Evolutionary conservation across 2,329 filamentous ascomycete genomes (phyloP), one percentile per base, ranked within the genome.

Genomic region (Ophiostoma himal-ulmi): DNA sequence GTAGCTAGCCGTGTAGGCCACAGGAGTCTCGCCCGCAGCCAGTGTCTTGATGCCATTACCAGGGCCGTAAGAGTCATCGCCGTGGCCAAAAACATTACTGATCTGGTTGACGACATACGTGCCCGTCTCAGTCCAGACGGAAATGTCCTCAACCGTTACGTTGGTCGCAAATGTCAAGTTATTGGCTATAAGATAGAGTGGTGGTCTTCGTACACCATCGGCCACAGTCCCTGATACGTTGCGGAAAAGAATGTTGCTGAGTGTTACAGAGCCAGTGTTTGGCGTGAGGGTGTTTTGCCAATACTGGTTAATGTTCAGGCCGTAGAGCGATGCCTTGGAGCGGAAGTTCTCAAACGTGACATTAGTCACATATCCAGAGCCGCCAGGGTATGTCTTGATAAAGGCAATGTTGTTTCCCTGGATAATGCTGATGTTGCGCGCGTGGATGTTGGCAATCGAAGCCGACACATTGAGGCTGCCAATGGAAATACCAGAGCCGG

Each of bases 401-500:
- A 64, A 64, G 17, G 60, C 60, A 64, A 64, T 64, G 60, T 39
- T 64, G 17, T 64, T 64, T 30, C 60, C 60, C 34, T 64, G 60
- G 17, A 64, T 64, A 34, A 64, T 64, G 60, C 60, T 64, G 6
- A 64, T 64, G 5, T 64, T 64, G 34, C 60, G 60, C 17, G 60
- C 60, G 22, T 64, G 60, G 4, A 64, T 37, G 34, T 64, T 64
- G 60, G 60, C 60, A 64, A 64, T 64, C 6, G 60, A 36, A 11
- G 60, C 60, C 2, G 60, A 64, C 60, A 64, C 60, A 17, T 64
- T 64, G 60, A 64, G 60, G n/a, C 60, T 64, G 34, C 60, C 60
- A 64, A 64, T 64, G 30, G 60, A 64, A 20, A 64, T n/a, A 34
- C 60, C 60, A 20, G 60, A 64, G 30, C 60, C 60, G 17, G 60